phyloP scores from a whole-genome alignment of 352 stramenopile genomes.

The Phytopythium montanum region DNA sequence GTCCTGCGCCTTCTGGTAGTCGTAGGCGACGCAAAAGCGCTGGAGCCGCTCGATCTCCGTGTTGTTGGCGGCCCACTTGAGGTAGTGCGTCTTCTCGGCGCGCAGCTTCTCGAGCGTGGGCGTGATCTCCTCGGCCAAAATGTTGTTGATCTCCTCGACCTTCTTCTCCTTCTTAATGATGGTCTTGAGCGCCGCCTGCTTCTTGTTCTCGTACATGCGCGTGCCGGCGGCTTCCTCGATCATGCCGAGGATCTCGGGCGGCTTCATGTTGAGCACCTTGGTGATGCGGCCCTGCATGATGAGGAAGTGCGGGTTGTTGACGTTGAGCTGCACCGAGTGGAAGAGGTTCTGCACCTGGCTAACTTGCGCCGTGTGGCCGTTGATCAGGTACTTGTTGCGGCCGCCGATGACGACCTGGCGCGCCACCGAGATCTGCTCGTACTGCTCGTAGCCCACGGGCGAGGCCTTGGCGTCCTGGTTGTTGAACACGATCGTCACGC shows the following conservation, averaged over 20 bases:
- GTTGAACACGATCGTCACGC: constrained; percentile 99
- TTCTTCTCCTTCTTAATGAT: constrained; percentile 99
- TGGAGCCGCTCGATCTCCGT: constrained; percentile 97
- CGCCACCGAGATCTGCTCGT: constrained; percentile 98
- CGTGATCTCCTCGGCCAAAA: constrained; percentile 98
- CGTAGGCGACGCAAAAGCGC: constrained; percentile 96
- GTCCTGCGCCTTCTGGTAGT: constrained; percentile 91
- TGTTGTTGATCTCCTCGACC: constrained; percentile 98
- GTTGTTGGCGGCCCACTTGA: constrained; percentile 98
- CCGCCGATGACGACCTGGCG: constrained; percentile 98
- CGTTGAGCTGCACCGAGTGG: constrained; percentile 99
- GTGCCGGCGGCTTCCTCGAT: constrained; percentile 99
- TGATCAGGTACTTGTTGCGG: constrained; percentile 99
- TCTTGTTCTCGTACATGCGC: constrained; percentile 99
- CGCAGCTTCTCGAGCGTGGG: constrained; percentile 98
- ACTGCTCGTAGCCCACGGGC: constrained; percentile 97
- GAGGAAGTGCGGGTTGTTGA: constrained; percentile 99
- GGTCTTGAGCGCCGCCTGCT: constrained; percentile 96
- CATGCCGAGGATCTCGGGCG: constrained; percentile 99
- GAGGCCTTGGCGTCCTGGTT: constrained; percentile 93
- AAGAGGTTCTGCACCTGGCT: constrained; percentile 99
- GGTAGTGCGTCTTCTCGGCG: constrained; percentile 96
- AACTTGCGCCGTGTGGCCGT: constrained; percentile 96
- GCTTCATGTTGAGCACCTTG: constrained; percentile 99
- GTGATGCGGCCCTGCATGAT: constrained; percentile 99